phyloP scores from a whole-genome alignment of 306 rosid species.

The Cyamopsis tetragonoloba region DNA sequence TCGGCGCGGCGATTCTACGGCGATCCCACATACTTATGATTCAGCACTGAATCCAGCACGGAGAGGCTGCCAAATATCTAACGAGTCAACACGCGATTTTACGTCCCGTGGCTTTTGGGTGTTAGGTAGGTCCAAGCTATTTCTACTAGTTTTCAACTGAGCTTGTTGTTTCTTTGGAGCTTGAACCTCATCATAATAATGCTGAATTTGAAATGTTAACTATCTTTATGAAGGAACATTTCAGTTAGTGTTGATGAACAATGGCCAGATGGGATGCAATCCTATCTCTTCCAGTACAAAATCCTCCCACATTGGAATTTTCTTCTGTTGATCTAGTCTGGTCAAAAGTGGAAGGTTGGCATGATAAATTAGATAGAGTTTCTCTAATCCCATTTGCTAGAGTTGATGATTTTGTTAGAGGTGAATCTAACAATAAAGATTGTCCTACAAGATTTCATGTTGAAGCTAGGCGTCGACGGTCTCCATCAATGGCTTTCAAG shows the following conservation, averaged over 20 bases:
- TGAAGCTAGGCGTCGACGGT: constrained; percentile 71
- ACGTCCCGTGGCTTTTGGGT: no score
- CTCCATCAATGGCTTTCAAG: constrained; percentile 54
- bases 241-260: background rate
- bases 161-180: constrained; percentile 1
- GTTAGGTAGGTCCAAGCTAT: no score
- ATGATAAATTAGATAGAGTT: constrained; percentile 75
- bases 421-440: constrained; percentile 72
- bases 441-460: constrained; percentile 90
- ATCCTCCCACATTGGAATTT: constrained; percentile 76
- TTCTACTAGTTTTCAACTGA: background rate
- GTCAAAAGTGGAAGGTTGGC: constrained; percentile 96
- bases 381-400: constrained; percentile 83
- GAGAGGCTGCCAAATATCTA: no score
- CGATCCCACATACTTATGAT: no score
- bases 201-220: background rate
- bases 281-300: constrained; percentile 89
- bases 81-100: no score
- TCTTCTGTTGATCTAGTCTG: constrained; percentile 68
- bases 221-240: background rate
- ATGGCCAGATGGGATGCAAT: constrained; percentile 99
- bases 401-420: constrained; percentile 85
- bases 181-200: background rate
- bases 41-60: no score
- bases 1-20: no score